Percentiles rank a stretch among this genome's conserved stretches.
Evolutionary conservation across 2,329 filamentous ascomycete genomes (phyloP).

Genomic region (Aspergillus floridensis): DNA sequence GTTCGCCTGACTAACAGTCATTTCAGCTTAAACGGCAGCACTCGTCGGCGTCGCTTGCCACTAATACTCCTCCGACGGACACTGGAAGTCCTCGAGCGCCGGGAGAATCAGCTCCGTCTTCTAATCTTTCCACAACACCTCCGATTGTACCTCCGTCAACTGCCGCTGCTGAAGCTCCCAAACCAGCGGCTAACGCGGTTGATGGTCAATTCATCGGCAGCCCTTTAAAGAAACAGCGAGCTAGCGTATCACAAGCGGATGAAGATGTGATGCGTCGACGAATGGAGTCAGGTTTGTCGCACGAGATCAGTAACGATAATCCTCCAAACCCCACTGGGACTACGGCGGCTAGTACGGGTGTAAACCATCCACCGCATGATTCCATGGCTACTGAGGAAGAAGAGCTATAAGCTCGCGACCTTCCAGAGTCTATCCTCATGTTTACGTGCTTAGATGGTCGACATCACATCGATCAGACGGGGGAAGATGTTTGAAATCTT

Average conservation of each 20-base stretch:
- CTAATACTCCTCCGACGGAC: conserved; percentile 29
- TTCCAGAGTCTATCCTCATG: too few relatives aligned
- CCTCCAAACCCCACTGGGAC: conserved; percentile 7
- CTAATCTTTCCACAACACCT: conserved; percentile 36
- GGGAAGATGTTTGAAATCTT: too few relatives aligned
- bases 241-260: conserved; percentile 45
- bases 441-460: too few relatives aligned
- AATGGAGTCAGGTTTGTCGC: conserved; percentile 39
- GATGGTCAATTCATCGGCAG: conserved; percentile 44
- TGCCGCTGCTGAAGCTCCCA: conserved; percentile 21
- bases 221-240: conserved; percentile 48
- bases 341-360: conserved; percentile 12
- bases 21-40: conserved; percentile 64
- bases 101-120: conserved; percentile 34
- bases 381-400: conserved; percentile 25
- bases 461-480: too few relatives aligned
- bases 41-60: conserved; percentile 56
- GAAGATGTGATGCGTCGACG: conserved; percentile 41
- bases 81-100: conserved; percentile 39
- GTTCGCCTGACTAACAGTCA: conserved; percentile 12
- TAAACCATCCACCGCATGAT: conserved; percentile 13
- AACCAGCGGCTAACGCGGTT: conserved; percentile 22
- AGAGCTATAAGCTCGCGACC: conserved; percentile 25
- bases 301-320: conserved; percentile 31
- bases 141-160: conserved; percentile 26